A percentile compares a stretch with the other conserved stretches of the same genome.
phyloP scores from a whole-genome alignment of 2,329 filamentous ascomycete genomes.

The Fusarium sp. region DNA sequence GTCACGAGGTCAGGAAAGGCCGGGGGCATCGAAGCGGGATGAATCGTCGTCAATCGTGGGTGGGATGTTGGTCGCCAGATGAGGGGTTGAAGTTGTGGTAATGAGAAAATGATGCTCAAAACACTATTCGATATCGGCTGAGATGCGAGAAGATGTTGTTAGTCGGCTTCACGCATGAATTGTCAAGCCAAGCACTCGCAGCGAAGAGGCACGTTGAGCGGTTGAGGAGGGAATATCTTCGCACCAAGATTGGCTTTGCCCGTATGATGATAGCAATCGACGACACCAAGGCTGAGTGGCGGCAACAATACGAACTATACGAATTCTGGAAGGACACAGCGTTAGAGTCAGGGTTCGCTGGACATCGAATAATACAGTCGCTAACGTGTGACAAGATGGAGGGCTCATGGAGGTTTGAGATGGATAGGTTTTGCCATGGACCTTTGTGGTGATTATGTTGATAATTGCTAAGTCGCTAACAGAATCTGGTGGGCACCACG shows the following conservation, averaged over 20 bases:
- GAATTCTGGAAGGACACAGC: constrained; percentile 29
- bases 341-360: constrained; percentile 32
- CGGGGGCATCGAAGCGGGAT: constrained; percentile 38
- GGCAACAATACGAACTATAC: constrained; percentile 18
- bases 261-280: constrained; percentile 27
- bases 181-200: constrained; percentile 25
- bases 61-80: constrained; percentile 18
- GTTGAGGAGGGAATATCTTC: constrained; percentile 29
- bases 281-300: constrained; percentile 21
- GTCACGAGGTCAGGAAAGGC: constrained; percentile 34
- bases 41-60: constrained; percentile 22
- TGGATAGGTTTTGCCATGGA: constrained; percentile 43
- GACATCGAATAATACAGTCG: constrained; percentile 33
- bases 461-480: background rate
- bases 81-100: constrained; percentile 12
- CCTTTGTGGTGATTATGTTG: constrained; percentile 28
- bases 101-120: constrained; percentile 11
- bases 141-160: constrained; percentile 26
- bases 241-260: constrained; percentile 23
- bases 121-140: constrained; percentile 16
- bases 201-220: constrained; percentile 22
- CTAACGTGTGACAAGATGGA: constrained; percentile 37
- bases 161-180: constrained; percentile 34
- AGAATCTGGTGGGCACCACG: rapidly evolving
- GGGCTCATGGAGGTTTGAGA: constrained; percentile 42